Base-by-base conservation (phyloP, 805 yeast species). In the Yarrowia alimentaria region DNA sequence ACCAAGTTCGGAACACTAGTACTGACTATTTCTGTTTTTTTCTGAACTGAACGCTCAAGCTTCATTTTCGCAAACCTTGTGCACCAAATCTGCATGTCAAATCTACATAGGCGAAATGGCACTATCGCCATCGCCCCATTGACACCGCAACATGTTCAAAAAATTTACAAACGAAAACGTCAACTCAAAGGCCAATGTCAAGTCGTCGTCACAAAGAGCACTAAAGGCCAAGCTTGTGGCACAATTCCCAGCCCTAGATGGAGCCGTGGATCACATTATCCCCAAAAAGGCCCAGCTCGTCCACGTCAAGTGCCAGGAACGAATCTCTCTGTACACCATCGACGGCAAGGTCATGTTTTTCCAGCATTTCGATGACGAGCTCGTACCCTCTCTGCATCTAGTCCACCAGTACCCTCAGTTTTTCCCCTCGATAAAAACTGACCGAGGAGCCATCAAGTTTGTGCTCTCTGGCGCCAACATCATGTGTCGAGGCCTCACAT, bases 381-480 rank as follows among this genome's bases (percentile, higher is more conserved):
- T 89, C 59, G 76, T 86, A 51, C 97, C 97, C 12, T 69, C 86
- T 25, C 72, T 91, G 57, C 78, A 74, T 58, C 53, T 63, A 14
- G 57, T 63, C 6, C 65, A 63, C 54, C 57, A 54, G 52, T 64
- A 83, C 63, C 96, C 97, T 5, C 74, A 76, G 8, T 78, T 82
- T 28, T 90, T 90, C 69, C 96, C 96, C 17, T 70, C 77, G 26
- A 94, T 90, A 34, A 85, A 81, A 63, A 97, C 91, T 10, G 98
- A 90, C 62, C 77, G 96, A 64, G 98, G 98, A 53, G 98, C 98
- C 47, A 90, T 90, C 65, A 90, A 90, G 67, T 90, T 90, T 62
- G 93, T 90, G 19, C 70, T 90, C n/a, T 83, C 95, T 4, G 98
- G 97, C 52, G 96, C 97, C 21, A 90, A 90, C 62, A 85, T 90